A percentile compares a stretch with the other conserved stretches of the same genome.
These are phyloP conservation scores for Epithemia pelagica DNA, from an alignment of 108 stramenopile genomes.

Conservation along the genomic window DNA sequence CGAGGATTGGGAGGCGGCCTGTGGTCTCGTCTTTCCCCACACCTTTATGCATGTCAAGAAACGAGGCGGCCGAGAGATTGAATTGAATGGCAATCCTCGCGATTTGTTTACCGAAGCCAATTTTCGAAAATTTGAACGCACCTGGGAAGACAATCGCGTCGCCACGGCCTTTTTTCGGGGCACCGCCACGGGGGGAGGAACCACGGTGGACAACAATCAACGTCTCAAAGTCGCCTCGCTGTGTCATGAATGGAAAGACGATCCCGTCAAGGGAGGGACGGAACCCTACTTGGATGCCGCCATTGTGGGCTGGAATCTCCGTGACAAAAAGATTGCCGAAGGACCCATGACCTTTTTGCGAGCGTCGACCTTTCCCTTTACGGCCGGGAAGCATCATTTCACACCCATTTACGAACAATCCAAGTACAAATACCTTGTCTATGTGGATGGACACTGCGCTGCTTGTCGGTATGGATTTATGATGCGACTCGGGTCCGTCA, in stretches of 20 bases:
- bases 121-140: slow-evolving; percentile 91
- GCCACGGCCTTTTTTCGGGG: slow-evolving; percentile 98
- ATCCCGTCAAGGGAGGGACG: slow-evolving; percentile 74
- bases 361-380: slow-evolving; percentile 77
- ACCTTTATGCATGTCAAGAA: slow-evolving; percentile 71
- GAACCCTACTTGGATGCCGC: slow-evolving; percentile 92
- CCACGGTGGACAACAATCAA: slow-evolving; percentile 94
- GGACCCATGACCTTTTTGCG: slow-evolving; percentile 87
- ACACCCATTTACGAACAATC: slow-evolving; percentile 98
- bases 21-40: slow-evolving; percentile 80
- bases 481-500: slow-evolving; percentile 98
- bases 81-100: slow-evolving; percentile 74
- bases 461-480: slow-evolving; percentile 99
- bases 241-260: slow-evolving; percentile 83
- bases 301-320: slow-evolving; percentile 76
- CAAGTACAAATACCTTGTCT: slow-evolving; percentile 95
- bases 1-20: slow-evolving; percentile 99
- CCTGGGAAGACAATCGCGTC: slow-evolving; percentile 90
- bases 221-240: slow-evolving; percentile 83
- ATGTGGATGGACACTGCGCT: slow-evolving; percentile 99
- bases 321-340: slow-evolving; percentile 91
- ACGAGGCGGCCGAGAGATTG: slow-evolving; percentile 55
- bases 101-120: slow-evolving; percentile 98
- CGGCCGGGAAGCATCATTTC: slow-evolving; percentile 89
- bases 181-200: slow-evolving; percentile 97